phyloP scores from a whole-genome alignment of 805 yeast species.

The Candida odintsovae region DNA sequence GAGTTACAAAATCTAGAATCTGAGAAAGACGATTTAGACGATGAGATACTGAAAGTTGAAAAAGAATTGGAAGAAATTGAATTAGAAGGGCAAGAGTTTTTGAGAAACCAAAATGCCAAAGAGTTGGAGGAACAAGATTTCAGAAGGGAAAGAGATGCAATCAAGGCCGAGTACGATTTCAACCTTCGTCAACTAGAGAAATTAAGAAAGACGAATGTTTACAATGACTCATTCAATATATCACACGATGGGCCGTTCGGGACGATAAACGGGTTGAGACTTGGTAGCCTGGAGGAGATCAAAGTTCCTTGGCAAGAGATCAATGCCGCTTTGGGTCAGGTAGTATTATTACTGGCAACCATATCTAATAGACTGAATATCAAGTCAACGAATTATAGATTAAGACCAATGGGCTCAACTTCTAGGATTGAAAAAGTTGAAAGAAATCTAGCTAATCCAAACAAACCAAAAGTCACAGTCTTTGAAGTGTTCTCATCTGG shows the following conservation, averaged over 20 bases:
- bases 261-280: slow-evolving; percentile 75
- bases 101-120: slow-evolving; percentile 46
- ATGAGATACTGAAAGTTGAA: slow-evolving; percentile 33
- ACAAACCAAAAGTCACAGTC: slow-evolving; percentile 29
- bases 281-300: slow-evolving; percentile 60
- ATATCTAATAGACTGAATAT: slow-evolving; percentile 52
- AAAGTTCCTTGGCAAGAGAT: slow-evolving; percentile 86
- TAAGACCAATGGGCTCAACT: slow-evolving; percentile 80
- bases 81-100: slow-evolving; percentile 40
- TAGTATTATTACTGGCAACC: slow-evolving; percentile 63
- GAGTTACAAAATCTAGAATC: slow-evolving; percentile 41
- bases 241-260: slow-evolving; percentile 83
- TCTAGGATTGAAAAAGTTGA: slow-evolving; percentile 64
- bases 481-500: slow-evolving; percentile 56
- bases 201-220: slow-evolving; percentile 72
- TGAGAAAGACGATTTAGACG: slow-evolving; percentile 26
- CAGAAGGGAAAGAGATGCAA: slow-evolving; percentile 51
- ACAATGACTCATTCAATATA: slow-evolving; percentile 75
- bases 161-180: slow-evolving; percentile 56
- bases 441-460: slow-evolving; percentile 28
- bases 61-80: slow-evolving; percentile 41
- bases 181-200: slow-evolving; percentile 63
- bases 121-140: slow-evolving; percentile 48
- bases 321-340: slow-evolving; percentile 87
- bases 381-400: slow-evolving; percentile 49